Evolutionary conservation across 768 basidiomycete species (phyloP).

Genomic region (Psilocybe cyanescens): DNA sequence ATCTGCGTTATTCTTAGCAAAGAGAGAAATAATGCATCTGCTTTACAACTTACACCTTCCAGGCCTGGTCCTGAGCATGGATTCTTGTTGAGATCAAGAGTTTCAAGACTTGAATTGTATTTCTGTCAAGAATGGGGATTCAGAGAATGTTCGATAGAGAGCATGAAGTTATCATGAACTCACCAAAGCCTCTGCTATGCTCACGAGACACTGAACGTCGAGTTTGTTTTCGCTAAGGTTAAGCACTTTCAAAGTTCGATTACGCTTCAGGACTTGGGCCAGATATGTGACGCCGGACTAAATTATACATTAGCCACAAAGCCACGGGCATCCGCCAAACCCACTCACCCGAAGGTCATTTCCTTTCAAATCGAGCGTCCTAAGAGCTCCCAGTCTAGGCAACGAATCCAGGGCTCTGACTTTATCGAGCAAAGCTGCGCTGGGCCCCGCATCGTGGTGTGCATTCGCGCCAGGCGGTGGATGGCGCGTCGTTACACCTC

Average conservation of each 20-base stretch:
- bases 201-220: slow-evolving; percentile 77
- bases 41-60: slow-evolving; percentile 74
- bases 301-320: slow-evolving; percentile 22
- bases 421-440: slow-evolving; percentile 82
- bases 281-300: slow-evolving; percentile 84
- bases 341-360: slow-evolving; percentile 87
- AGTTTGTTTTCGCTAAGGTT: slow-evolving; percentile 96
- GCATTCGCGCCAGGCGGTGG: slow-evolving; percentile 18
- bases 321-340: background rate
- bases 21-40: background rate
- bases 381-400: slow-evolving; percentile 81
- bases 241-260: slow-evolving; percentile 91
- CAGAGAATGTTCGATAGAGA: background rate
- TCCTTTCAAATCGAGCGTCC: slow-evolving; percentile 88
- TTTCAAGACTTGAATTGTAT: slow-evolving; percentile 94
- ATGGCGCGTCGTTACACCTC: slow-evolving; percentile 54
- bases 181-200: slow-evolving; percentile 89
- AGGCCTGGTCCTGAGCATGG: slow-evolving; percentile 89
- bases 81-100: slow-evolving; percentile 90
- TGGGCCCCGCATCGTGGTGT: slow-evolving; percentile 53
- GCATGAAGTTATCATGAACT: slow-evolving; percentile 26
- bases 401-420: slow-evolving; percentile 88
- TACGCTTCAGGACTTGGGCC: slow-evolving; percentile 94
- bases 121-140: slow-evolving; percentile 53
- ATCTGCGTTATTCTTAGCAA: slow-evolving; percentile 46